phyloP scores from a whole-genome alignment of 352 stramenopile genomes.

The Phytophthora sp. region DNA sequence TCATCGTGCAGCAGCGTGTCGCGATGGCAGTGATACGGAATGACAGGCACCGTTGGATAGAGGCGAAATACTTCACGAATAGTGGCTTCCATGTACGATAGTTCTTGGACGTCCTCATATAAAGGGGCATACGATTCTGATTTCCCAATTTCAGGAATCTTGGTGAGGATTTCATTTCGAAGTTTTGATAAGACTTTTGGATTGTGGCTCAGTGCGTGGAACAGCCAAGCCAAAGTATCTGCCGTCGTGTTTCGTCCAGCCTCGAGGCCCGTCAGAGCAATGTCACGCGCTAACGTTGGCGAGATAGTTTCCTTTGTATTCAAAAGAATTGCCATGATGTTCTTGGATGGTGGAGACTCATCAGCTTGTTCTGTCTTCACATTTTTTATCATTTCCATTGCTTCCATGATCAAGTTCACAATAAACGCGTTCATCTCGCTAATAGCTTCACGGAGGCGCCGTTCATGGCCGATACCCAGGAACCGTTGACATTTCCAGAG shows the following conservation, averaged over 20 bases:
- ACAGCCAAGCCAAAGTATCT: constrained; percentile 51
- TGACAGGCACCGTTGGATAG: constrained; percentile 36
- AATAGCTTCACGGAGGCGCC: constrained; percentile 23
- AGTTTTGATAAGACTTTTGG: constrained; percentile 39
- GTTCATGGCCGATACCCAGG: constrained; percentile 32
- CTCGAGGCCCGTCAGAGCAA: constrained; percentile 59
- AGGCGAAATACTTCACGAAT: constrained; percentile 25
- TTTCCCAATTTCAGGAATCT: constrained; percentile 13
- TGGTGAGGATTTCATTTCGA: constrained; percentile 28
- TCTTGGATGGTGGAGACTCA: background rate
- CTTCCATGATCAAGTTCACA: constrained; percentile 14
- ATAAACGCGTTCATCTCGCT: constrained; percentile 16
- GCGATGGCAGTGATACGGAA: constrained; percentile 31
- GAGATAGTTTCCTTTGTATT: background rate
- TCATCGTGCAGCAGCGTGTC: constrained; percentile 53
- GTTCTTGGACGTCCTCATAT: constrained; percentile 3
- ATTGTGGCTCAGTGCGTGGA: constrained; percentile 51
- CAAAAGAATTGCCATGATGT: constrained; percentile 17
- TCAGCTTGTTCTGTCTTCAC: background rate
- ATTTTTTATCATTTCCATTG: background rate
- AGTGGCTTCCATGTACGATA: constrained; percentile 30
- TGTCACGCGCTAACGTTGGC: constrained; percentile 44
- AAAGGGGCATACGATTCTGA: constrained; percentile 4
- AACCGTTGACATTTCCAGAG: constrained; percentile 41
- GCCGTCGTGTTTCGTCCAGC: constrained; percentile 65